Evolutionary conservation across 1,139 yeast genomes (phyloP), one percentile per base, ranked within the genome.

Genomic region (Meyerozyma elateridarum): DNA sequence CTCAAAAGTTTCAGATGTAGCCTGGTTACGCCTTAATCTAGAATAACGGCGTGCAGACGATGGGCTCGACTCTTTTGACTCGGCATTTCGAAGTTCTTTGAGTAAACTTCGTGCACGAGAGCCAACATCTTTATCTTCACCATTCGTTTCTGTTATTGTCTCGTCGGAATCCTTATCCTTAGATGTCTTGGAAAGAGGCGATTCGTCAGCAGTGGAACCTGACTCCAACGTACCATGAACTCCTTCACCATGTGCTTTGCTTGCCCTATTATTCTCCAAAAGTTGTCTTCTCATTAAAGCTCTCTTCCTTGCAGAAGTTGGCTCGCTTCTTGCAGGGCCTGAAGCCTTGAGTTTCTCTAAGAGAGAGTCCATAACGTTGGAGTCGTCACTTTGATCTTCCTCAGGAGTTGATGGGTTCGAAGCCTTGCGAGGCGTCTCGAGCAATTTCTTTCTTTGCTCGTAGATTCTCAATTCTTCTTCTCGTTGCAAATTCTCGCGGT

Each of bases 401-500:
- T n/a, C n/a, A n/a, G n/a, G n/a, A n/a, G n/a, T n/a, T n/a, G n/a
- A n/a, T n/a, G n/a, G n/a, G 9, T 15, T 27, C 3, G 30, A 20
- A 12, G 36, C 41, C 15, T 30, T 30, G 4, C 22, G 25, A 35
- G 61, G 66, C 20, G 61, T 55, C 44, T 80, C 85, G 29, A 79
- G 61, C 46, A 79, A 56, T 43, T 69, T 73, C 61, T 81, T 82
- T 35, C 96, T 66, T 53, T 72, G 76, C 49, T 85, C 91, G 51
- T 85, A 84, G 15, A 85, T 64, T 37, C 87, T 70, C 32, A 77
- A 66, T 46, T 87, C 94, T 47, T 84, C 94, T 56, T 91, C 97
- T 16, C 79, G 71, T 40, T 76, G 76, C 25, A 81, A 54, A 48
- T 89, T 91, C 38, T 88, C 96, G 19, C 62, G 61, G 44, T 85